Conservation (phyloP, 2,329 filamentous ascomycete genomes). For the Colletotrichum cuscutae region DNA sequence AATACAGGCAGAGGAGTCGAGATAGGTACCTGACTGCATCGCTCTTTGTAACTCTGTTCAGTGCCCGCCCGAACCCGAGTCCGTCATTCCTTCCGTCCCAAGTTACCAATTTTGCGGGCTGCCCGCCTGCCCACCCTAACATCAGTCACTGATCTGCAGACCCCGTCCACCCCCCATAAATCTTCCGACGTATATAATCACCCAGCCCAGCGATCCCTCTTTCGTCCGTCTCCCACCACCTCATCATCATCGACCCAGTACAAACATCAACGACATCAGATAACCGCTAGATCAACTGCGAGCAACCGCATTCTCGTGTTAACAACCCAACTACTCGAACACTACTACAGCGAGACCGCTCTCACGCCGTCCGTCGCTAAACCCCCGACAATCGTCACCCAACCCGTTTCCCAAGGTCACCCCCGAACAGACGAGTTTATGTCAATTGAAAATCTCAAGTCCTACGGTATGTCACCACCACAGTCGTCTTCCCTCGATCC, state of each 20-base stretch:
- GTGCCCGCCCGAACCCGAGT: constrained; percentile 18
- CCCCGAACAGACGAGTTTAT: constrained; percentile 86
- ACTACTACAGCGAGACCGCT: constrained; percentile 55
- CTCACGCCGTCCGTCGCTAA: constrained; percentile 62
- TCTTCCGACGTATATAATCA: constrained; percentile 35
- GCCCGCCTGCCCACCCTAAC: not conserved
- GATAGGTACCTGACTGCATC: not conserved
- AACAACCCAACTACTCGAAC: not conserved
- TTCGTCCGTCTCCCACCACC: constrained; percentile 36
- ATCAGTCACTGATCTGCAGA: constrained; percentile 32
- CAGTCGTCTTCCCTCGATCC: not conserved
- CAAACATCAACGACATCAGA: constrained; percentile 19
- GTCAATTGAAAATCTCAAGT: constrained; percentile 99
- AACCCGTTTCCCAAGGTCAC: constrained; percentile 65
- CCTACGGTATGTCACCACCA: constrained; percentile 76
- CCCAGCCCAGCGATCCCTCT: constrained; percentile 1
- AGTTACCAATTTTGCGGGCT: constrained; percentile 9
- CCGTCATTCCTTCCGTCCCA: constrained; percentile 30
- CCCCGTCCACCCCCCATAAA: constrained; percentile 31
- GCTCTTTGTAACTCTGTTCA: not conserved
- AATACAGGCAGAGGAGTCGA: constrained; percentile 14
- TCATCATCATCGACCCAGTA: constrained; percentile 29
- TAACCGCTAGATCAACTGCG: not conserved
- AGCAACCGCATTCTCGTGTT: not conserved
- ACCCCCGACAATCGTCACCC: constrained; percentile 48